A percentile compares a stretch with the other conserved stretches of the same genome.
phyloP scores from a whole-genome alignment of 257 asterid species.

The Anisodus acutangulus region DNA sequence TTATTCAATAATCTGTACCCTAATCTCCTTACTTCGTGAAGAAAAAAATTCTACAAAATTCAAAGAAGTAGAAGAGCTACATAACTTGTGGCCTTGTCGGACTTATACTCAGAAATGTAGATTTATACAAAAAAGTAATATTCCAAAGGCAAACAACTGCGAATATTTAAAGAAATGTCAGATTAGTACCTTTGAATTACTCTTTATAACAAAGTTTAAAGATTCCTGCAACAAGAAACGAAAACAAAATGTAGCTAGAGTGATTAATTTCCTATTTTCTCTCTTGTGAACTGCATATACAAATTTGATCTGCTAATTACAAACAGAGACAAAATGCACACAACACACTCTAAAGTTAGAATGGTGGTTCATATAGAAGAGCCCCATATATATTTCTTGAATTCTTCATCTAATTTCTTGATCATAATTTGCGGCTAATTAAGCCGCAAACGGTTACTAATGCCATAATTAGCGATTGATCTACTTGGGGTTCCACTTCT shows the following conservation, averaged over 20 bases:
- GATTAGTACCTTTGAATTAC: background rate
- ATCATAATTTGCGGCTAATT: constrained; percentile 54
- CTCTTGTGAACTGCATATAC: no score
- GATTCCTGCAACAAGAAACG: background rate
- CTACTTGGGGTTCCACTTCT: constrained; percentile 66
- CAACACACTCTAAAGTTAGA: constrained; percentile 24
- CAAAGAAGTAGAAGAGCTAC: background rate
- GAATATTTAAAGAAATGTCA: background rate
- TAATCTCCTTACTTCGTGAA: no score
- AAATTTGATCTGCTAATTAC: no score
- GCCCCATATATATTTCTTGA: background rate
- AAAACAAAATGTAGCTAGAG: background rate
- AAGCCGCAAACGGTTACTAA: constrained; percentile 70
- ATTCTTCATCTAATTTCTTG: background rate
- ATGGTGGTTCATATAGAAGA: constrained; percentile 21
- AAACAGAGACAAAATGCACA: background rate
- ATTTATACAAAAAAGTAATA: background rate
- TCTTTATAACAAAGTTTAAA: constrained; percentile 1
- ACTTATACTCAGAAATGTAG: background rate
- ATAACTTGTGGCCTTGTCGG: no score
- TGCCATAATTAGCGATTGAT: constrained; percentile 69
- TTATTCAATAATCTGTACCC: no score
- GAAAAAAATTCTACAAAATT: background rate
- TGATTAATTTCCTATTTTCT: background rate
- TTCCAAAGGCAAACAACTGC: background rate